Evolutionary conservation across 2,329 filamentous ascomycete genomes (phyloP), one percentile per base, ranked within the genome.

Genomic region (Emydomyces testavorans): DNA sequence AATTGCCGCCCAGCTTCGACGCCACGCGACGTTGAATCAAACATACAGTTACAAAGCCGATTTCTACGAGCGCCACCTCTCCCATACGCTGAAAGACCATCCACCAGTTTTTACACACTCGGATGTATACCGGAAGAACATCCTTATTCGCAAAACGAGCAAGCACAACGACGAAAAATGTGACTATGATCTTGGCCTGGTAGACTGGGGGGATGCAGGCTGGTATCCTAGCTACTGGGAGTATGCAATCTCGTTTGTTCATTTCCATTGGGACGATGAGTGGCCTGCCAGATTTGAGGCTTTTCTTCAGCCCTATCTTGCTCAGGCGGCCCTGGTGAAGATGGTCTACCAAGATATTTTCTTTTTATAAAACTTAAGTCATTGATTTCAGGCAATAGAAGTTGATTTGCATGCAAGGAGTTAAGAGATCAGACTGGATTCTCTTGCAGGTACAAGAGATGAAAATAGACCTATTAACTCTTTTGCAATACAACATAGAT

Each of bases 181-280:
- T 21, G 29, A 49, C 10, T 52, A 49, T 47, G 31, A 36, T 35
- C 32, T 53, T 41, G 41, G 42, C 18, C 48, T 57, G 50, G 45
- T 58, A 37, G 54, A 60, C 50, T 59, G 57, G 57, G 56, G 58
- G 55, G 41, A 52, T 13, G 58, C 58, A 32, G 58, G 56, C 38
- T 60, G 55, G 56, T 58, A 59, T 54, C 57, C 58, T 50, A 53
- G 53, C 15, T 54, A 60, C 48, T 59, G 54, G 56, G 57, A 60
- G 47, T 60, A 58, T 37, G 43, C 55, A 36, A 41, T 50, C 56
- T 52, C 52, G 21, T 59, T 55, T 34, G 46, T 53, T 8, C 23
- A 57, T 6, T 56, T 60, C 29, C 54, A 50, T 41, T 58, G 53
- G 52, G 36, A 52, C 50, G 58, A 59, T 23, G 56, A 58, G 50